phyloP scores from a whole-genome alignment of 2,329 filamentous ascomycete species.

The Leptosphaerulina australis region DNA sequence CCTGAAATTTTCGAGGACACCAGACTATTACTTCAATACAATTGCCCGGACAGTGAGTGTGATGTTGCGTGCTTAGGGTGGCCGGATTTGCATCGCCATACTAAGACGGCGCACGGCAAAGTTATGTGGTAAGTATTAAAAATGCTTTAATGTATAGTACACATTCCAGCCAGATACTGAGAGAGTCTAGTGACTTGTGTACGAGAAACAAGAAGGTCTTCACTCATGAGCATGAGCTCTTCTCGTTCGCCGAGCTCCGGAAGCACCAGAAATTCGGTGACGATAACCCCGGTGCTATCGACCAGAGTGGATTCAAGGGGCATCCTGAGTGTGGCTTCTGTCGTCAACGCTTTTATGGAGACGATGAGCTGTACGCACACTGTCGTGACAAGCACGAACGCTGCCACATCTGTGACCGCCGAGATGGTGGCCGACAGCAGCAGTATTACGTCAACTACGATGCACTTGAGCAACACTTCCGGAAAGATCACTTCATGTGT shows the following conservation, averaged over 20 bases:
- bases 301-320: slow-evolving; percentile 95
- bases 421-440: slow-evolving; percentile 67
- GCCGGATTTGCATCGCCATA: slow-evolving; percentile 81
- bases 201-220: slow-evolving; percentile 97
- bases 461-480: slow-evolving; percentile 83
- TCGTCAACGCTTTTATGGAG: slow-evolving; percentile 88
- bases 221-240: slow-evolving; percentile 95
- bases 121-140: slow-evolving; percentile 70
- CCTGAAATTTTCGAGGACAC: slow-evolving; percentile 91
- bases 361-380: slow-evolving; percentile 92
- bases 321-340: slow-evolving; percentile 96
- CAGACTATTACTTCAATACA: slow-evolving; percentile 84
- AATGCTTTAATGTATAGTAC: slow-evolving; percentile 9
- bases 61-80: slow-evolving; percentile 84
- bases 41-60: slow-evolving; percentile 85
- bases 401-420: slow-evolving; percentile 90
- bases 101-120: slow-evolving; percentile 80
- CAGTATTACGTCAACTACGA: slow-evolving; percentile 94
- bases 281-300: slow-evolving; percentile 83
- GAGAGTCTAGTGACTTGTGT: slow-evolving; percentile 71
- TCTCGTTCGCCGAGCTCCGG: slow-evolving; percentile 78
- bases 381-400: slow-evolving; percentile 93
- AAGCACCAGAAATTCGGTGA: slow-evolving; percentile 91
- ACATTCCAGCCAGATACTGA: slow-evolving; percentile 4
- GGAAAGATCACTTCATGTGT: slow-evolving; percentile 85